Conservation (phyloP, 2,329 filamentous ascomycete species). For the Acrodontium crateriforme region DNA sequence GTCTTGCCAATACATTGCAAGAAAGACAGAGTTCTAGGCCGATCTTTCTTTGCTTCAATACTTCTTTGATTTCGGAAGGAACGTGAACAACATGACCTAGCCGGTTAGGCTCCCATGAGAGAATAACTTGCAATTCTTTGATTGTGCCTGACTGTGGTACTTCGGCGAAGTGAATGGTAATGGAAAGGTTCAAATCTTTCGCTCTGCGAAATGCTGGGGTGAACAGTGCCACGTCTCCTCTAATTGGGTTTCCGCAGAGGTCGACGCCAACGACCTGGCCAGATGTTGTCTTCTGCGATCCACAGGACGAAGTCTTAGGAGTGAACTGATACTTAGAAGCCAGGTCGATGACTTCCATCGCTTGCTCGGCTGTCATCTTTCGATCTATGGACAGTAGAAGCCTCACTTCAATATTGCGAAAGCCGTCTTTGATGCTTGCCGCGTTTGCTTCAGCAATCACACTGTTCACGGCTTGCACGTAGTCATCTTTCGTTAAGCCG, state of each 20-base stretch:
- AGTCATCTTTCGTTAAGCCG: constrained; percentile 45
- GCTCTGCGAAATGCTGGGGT: constrained; percentile 45
- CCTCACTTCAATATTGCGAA: constrained; percentile 39
- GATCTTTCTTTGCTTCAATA: constrained; percentile 41
- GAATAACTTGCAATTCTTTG: constrained; percentile 48
- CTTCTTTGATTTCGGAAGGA: constrained; percentile 42
- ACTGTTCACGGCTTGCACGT: constrained; percentile 52
- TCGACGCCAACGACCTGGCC: constrained; percentile 56
- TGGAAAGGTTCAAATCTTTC: constrained; percentile 39
- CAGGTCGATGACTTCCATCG: constrained; percentile 49
- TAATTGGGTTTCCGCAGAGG: constrained; percentile 61
- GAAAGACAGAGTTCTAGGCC: constrained; percentile 66
- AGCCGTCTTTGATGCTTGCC: constrained; percentile 15
- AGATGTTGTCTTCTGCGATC: no score
- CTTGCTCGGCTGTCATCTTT: constrained; percentile 44
- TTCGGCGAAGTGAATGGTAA: constrained; percentile 73
- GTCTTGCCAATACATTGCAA: constrained; percentile 65
- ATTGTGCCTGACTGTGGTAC: constrained; percentile 41
- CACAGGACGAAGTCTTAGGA: constrained; percentile 3
- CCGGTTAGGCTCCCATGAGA: constrained; percentile 52
- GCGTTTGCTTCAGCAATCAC: constrained; percentile 43
- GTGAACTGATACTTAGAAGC: constrained; percentile 40
- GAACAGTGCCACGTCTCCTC: constrained; percentile 48
- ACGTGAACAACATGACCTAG: constrained; percentile 72
- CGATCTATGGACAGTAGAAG: constrained; percentile 67